Evolutionary conservation across 164 flowering plant genomes (phyloP).

Genomic region (Pachysandra terminalis): DNA sequence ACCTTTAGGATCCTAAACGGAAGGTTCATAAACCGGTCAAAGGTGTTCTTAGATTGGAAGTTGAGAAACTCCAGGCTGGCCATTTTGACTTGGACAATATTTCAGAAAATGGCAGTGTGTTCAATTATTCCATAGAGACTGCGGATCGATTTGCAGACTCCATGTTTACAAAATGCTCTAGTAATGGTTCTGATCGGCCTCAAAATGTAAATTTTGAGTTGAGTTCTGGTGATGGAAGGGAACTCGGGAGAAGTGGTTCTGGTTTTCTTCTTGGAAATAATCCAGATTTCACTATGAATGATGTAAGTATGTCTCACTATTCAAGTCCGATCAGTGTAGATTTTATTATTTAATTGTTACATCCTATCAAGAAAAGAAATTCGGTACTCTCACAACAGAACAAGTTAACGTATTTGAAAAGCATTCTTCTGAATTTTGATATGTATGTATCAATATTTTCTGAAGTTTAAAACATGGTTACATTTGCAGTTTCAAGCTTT

Average conservation of each 20-base stretch:
- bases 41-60: slow-evolving; percentile 77
- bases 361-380: no score
- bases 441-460: neutral
- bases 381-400: no score
- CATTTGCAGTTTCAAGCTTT: slow-evolving; percentile 82
- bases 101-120: slow-evolving; percentile 71
- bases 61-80: slow-evolving; percentile 67
- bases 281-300: slow-evolving; percentile 39
- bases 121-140: slow-evolving; percentile 60
- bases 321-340: neutral
- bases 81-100: slow-evolving; percentile 51
- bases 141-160: slow-evolving; percentile 47
- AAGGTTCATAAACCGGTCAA: slow-evolving; percentile 96
- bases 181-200: slow-evolving; percentile 58
- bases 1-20: slow-evolving; percentile 83
- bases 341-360: no score
- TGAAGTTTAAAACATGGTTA: slow-evolving; percentile 5
- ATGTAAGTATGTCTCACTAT: slow-evolving; percentile 44
- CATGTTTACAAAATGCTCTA: slow-evolving; percentile 39
- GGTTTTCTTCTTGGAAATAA: slow-evolving; percentile 30
- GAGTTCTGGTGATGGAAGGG: slow-evolving; percentile 46
- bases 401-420: neutral
- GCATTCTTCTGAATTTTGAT: neutral
- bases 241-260: slow-evolving; percentile 44
- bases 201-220: slow-evolving; percentile 42